Conservation (phyloP, 371 early-diverging fungal genomes). For the Massospora cicadina region DNA sequence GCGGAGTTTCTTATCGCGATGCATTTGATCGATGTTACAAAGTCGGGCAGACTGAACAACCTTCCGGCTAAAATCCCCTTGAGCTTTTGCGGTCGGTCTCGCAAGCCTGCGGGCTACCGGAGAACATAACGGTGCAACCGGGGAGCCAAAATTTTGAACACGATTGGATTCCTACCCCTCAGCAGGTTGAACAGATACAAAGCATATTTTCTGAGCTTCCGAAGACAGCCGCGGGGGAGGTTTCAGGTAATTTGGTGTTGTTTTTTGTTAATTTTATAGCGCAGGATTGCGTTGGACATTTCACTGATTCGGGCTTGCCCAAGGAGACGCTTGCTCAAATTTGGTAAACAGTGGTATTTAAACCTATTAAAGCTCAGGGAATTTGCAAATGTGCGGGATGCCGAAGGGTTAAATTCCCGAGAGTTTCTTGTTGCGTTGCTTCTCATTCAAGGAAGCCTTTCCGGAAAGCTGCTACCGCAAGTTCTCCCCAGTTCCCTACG, state of each 20-base stretch:
- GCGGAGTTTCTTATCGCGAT: conserved; percentile 2
- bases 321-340: neutral
- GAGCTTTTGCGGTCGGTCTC: neutral
- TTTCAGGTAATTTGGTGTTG: neutral
- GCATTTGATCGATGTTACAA: neutral
- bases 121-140: neutral
- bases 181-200: neutral
- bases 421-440: neutral
- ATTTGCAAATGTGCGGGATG: neutral
- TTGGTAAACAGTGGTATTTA: conserved; percentile 1
- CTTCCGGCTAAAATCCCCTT: neutral
- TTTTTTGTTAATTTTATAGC: neutral
- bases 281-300: neutral
- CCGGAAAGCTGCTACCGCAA: neutral
- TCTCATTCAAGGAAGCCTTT: neutral
- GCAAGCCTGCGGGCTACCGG: neutral
- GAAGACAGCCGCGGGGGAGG: neutral
- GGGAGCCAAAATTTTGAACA: neutral
- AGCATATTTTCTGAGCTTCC: neutral
- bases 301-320: neutral
- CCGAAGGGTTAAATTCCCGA: neutral
- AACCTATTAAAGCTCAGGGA: neutral
- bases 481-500: neutral
- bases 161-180: neutral
- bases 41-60: neutral